Conservation (phyloP, 2,329 filamentous ascomycete species). For the Penicillium rolfsii region DNA sequence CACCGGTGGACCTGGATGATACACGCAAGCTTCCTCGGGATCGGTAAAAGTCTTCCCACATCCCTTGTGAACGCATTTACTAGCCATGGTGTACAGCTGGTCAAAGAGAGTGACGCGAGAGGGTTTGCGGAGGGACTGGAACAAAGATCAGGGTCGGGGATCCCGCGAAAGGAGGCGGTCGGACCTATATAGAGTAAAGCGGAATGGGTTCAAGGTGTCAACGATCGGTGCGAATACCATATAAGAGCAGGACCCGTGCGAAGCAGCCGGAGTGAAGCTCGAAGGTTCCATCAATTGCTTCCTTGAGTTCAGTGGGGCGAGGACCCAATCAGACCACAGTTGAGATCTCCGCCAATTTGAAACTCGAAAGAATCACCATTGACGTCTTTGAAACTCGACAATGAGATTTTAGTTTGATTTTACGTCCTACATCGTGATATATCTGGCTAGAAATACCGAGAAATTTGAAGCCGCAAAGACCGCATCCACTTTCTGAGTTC, state of each 20-base stretch:
- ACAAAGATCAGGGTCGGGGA: not conserved
- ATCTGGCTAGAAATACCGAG: too few species aligned
- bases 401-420: not conserved
- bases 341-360: not conserved
- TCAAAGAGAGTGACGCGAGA: not conserved
- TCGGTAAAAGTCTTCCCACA: constrained; percentile 89
- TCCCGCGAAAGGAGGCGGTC: not conserved
- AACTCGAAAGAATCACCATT: not conserved
- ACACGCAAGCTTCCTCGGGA: constrained; percentile 78
- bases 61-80: constrained; percentile 93
- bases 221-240: not conserved
- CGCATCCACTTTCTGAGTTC: too few species aligned
- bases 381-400: not conserved
- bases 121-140: constrained; percentile 5
- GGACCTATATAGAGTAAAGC: too few species aligned
- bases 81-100: constrained; percentile 36
- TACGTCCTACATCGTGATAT: too few species aligned
- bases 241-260: constrained; percentile 27
- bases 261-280: constrained; percentile 42
- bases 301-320: constrained; percentile 11
- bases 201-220: not conserved
- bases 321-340: constrained; percentile 2
- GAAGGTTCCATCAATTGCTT: constrained; percentile 47
- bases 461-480: too few species aligned
- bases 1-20: constrained; percentile 89